Evolutionary conservation across 2,329 filamentous ascomycete genomes (phyloP).

Genomic region (Orbilia javanica): DNA sequence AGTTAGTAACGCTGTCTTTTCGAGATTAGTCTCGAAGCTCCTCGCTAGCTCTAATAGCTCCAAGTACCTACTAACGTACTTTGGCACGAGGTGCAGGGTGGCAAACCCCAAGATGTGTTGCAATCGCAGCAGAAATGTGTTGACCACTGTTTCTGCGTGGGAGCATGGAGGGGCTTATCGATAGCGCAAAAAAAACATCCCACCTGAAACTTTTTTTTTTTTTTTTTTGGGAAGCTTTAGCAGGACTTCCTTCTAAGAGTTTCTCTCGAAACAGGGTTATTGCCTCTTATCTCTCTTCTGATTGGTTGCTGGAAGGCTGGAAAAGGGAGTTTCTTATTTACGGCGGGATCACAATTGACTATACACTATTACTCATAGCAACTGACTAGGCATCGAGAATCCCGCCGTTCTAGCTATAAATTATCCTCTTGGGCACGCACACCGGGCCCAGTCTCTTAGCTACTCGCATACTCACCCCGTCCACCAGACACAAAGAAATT

Average conservation of each 20-base stretch:
- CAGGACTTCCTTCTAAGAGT: neutral
- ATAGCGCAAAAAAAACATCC: constrained; percentile 38
- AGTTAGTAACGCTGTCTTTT: neutral
- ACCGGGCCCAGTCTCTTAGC: neutral
- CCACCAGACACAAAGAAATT: neutral
- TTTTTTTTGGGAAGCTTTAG: neutral
- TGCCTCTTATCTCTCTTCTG: neutral
- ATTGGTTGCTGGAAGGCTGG: neutral
- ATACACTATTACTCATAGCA: constrained; percentile 4
- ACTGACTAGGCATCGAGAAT: neutral
- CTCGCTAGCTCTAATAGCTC: neutral
- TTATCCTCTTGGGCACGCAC: neutral
- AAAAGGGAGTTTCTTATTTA: neutral
- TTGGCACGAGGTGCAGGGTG: neutral
- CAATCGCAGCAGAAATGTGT: neutral
- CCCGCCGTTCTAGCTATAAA: neutral
- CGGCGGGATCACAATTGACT: neutral
- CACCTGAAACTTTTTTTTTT: constrained; percentile 12
- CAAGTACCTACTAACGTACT: too few relatives aligned
- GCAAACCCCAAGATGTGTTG: constrained; percentile 22
- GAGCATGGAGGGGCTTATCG: constrained; percentile 55
- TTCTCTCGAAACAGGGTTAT: too few relatives aligned
- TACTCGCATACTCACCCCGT: too few relatives aligned
- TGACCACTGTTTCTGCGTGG: too few relatives aligned
- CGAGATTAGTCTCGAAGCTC: constrained; percentile 1